Evolutionary conservation across 805 yeast species (phyloP).

Genomic region (Starmerella sirachaensis): DNA sequence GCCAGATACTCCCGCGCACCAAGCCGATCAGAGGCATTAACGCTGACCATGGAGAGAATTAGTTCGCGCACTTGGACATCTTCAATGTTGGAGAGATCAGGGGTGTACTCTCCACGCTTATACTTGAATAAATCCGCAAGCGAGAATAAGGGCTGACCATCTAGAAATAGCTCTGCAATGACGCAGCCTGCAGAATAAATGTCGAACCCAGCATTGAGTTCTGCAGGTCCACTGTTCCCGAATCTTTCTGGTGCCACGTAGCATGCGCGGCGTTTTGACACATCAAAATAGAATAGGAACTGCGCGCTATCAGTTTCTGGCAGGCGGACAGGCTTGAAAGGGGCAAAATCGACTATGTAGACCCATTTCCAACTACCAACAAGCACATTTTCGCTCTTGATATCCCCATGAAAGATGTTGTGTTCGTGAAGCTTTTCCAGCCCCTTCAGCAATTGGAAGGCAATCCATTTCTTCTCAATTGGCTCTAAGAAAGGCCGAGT

Average conservation of each 20-base stretch:
- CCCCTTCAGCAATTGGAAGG: conserved; percentile 63
- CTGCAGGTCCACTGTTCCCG: conserved; percentile 24
- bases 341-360: conserved; percentile 69
- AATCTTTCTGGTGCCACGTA: conserved; percentile 94
- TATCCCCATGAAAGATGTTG: conserved; percentile 72
- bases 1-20: conserved; percentile 43
- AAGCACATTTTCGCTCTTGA: conserved; percentile 79
- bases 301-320: conserved; percentile 93
- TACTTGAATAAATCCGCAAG: conserved; percentile 79
- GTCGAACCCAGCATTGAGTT: conserved; percentile 58
- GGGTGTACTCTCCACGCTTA: conserved; percentile 53
- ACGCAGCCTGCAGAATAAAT: conserved; percentile 52
- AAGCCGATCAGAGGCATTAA: conserved; percentile 51
- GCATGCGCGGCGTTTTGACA: conserved; percentile 74
- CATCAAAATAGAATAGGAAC: conserved; percentile 84
- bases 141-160: conserved; percentile 78
- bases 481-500: conserved; percentile 76
- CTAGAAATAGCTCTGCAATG: conserved; percentile 76
- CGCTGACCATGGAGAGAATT: conserved; percentile 48
- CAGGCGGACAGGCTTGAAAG: conserved; percentile 67
- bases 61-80: conserved; percentile 42
- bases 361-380: conserved; percentile 87
- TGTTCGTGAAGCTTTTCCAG: conserved; percentile 51
- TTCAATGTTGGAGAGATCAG: conserved; percentile 50
- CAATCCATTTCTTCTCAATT: conserved; percentile 73